Percentiles rank a stretch among this genome's conserved stretches.
Evolutionary conservation across 805 yeast species (phyloP).

Genomic region (Candida boidinii): DNA sequence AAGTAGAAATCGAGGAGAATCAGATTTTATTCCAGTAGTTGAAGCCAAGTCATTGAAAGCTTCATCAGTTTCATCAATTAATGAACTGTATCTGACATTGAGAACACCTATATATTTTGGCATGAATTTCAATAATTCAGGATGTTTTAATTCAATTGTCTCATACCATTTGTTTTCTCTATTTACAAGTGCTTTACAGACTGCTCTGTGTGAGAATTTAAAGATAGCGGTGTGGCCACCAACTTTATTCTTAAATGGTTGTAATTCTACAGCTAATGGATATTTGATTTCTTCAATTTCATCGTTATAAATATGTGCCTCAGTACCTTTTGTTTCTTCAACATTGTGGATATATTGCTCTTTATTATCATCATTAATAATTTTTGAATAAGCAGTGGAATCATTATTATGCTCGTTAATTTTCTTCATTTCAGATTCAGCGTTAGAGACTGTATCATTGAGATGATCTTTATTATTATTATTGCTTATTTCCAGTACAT

Average conservation of each 20-base stretch:
- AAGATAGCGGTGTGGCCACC: slow-evolving; percentile 99
- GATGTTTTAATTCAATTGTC: slow-evolving; percentile 69
- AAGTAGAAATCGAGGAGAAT: too few relatives aligned
- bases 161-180: slow-evolving; percentile 92
- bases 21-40: slow-evolving; percentile 1
- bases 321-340: slow-evolving; percentile 24
- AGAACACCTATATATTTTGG: slow-evolving; percentile 92
- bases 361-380: neutral
- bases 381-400: too few relatives aligned
- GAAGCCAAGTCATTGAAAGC: slow-evolving; percentile 4
- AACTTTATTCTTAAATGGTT: slow-evolving; percentile 88
- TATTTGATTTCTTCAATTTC: slow-evolving; percentile 28
- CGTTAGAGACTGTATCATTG: too few relatives aligned
- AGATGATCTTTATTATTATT: too few relatives aligned
- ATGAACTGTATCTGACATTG: slow-evolving; percentile 69
- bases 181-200: slow-evolving; percentile 86
- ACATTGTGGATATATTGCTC: neutral
- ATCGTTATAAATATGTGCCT: neutral
- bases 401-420: too few relatives aligned
- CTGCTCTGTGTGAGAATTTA: slow-evolving; percentile 83
- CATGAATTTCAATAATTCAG: slow-evolving; percentile 74
- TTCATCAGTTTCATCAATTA: slow-evolving; percentile 20
- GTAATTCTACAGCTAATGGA: slow-evolving; percentile 77
- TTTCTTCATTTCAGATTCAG: too few relatives aligned
- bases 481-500: too few relatives aligned